Percentiles rank a stretch among this genome's conserved stretches.
Conservation (phyloP, 345 rosid species). For the Anastatica hierochuntica region DNA sequence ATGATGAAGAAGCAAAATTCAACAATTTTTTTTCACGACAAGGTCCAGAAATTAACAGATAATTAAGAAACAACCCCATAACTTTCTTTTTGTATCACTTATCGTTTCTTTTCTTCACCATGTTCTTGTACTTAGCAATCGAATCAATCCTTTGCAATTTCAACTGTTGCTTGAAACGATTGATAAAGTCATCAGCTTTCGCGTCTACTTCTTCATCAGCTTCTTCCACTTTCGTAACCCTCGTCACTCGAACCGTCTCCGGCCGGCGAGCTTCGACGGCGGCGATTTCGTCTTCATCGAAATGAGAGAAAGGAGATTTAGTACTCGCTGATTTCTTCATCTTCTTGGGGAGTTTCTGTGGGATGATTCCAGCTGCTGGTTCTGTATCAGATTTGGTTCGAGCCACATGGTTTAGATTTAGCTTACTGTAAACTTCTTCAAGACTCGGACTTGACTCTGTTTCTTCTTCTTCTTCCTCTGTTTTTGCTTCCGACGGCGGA, state of each 20-base stretch:
- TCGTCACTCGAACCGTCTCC: constrained; percentile 41
- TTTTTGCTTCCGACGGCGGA: constrained; percentile 10
- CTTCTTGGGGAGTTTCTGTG: constrained; percentile 52
- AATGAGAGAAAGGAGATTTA: constrained; percentile 51
- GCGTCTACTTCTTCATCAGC: constrained; percentile 70
- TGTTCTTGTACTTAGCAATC: constrained; percentile 49
- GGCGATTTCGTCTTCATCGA: constrained; percentile 35
- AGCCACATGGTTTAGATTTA: constrained; percentile 29
- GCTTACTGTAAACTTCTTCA: constrained; percentile 48
- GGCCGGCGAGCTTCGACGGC: constrained; percentile 47
- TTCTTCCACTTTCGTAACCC: constrained; percentile 28
- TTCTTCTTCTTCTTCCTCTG: constrained; percentile 16
- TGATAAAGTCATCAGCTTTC: constrained; percentile 66
- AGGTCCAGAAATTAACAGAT: neutral
- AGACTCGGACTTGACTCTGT: constrained; percentile 31
- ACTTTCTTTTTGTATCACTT: constrained; percentile 2
- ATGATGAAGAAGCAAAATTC: constrained; percentile 3
- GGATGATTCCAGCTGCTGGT: constrained; percentile 43
- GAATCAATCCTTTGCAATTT: constrained; percentile 67
- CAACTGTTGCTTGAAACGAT: constrained; percentile 61
- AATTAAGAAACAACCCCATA: constrained; percentile 6
- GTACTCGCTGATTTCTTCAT: constrained; percentile 79
- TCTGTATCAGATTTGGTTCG: constrained; percentile 53
- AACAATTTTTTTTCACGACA: neutral
- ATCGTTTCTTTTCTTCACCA: constrained; percentile 27